A percentile compares a stretch with the other conserved stretches of the same genome.
Evolutionary conservation across 495 filamentous ascomycete species (phyloP).

Genomic region (Lasiosphaeria ovina): DNA sequence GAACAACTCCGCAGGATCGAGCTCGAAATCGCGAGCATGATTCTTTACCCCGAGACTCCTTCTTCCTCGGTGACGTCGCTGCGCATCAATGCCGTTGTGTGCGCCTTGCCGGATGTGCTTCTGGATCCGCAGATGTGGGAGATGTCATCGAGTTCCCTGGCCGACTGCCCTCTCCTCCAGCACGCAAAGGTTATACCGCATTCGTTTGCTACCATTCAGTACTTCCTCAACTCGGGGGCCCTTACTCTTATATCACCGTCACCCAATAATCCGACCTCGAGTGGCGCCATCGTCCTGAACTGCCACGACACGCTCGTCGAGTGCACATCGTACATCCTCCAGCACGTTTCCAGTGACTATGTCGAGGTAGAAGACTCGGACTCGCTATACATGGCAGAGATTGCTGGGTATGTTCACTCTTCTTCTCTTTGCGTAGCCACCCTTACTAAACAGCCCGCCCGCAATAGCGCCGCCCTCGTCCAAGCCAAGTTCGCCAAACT

Average conservation of each 20-base stretch:
- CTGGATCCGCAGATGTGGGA: slow-evolving; percentile 4
- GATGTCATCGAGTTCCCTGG: slow-evolving; percentile 1
- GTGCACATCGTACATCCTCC: slow-evolving; percentile 5
- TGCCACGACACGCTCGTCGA: slow-evolving; percentile 5
- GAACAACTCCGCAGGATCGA: neutral
- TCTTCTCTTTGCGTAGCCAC: neutral
- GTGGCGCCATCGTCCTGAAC: slow-evolving; percentile 1
- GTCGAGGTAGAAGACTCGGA: slow-evolving; percentile 8
- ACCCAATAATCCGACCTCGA: neutral
- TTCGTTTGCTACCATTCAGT: slow-evolving; percentile 4
- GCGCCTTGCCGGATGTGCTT: slow-evolving; percentile 6
- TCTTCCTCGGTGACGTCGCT: neutral
- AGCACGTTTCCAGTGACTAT: neutral
- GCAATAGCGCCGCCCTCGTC: slow-evolving; percentile 5
- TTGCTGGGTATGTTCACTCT: slow-evolving; percentile 5
- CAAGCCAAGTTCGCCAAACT: slow-evolving; percentile 8
- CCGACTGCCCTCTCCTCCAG: slow-evolving; percentile 6
- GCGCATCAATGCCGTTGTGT: slow-evolving; percentile 6
- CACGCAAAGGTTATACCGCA: slow-evolving; percentile 10
- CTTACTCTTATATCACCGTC: neutral
- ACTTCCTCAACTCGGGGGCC: neutral
- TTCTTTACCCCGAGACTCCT: neutral
- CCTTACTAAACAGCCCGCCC: neutral
- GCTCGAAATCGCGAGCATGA: neutral
- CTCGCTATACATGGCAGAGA: slow-evolving; percentile 7